A percentile compares a stretch with the other conserved stretches of the same genome.
These are phyloP conservation scores for Ciborinia camelliae DNA, from an alignment of 2,329 filamentous ascomycete genomes.

Conservation along the genomic window DNA sequence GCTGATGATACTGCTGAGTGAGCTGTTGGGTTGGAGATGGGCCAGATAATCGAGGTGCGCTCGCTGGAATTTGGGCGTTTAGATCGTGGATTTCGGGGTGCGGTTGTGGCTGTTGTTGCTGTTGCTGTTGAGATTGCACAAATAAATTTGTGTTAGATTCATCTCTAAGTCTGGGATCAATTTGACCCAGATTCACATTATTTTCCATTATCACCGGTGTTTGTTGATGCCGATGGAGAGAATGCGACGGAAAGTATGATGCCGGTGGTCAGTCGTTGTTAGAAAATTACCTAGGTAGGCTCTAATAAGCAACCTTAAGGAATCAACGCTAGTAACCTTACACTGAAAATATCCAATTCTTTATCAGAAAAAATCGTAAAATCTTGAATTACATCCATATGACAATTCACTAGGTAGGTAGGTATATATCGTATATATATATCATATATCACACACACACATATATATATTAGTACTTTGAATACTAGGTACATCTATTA, in stretches of 20 bases:
- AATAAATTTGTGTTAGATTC: slow-evolving; percentile 16
- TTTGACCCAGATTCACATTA: slow-evolving; percentile 15
- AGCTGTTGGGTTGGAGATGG: slow-evolving; percentile 17
- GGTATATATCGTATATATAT: no score
- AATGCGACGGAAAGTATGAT: not conserved
- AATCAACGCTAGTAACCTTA: not conserved
- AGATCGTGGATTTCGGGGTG: slow-evolving; percentile 8
- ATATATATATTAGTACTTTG: no score
- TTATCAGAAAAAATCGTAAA: not conserved
- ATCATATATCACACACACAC: no score
- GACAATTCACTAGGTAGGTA: no score
- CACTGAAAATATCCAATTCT: no score
- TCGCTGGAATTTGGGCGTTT: slow-evolving; percentile 16
- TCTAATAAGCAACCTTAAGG: not conserved
- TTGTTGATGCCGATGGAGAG: slow-evolving; percentile 5
- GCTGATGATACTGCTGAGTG: slow-evolving; percentile 20
- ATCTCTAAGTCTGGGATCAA: slow-evolving; percentile 25
- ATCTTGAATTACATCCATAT: no score
- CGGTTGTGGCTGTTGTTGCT: slow-evolving; percentile 13
- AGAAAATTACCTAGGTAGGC: not conserved
- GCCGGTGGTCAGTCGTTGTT: not conserved
- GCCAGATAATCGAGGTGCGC: slow-evolving; percentile 12
- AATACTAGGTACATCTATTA: no score
- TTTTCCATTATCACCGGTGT: slow-evolving; percentile 13
- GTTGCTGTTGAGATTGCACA: slow-evolving; percentile 16